Percentiles rank a stretch among this genome's conserved stretches.
phyloP scores from a whole-genome alignment of 2,329 filamentous ascomycete genomes.

The Diaporthe ampelina region DNA sequence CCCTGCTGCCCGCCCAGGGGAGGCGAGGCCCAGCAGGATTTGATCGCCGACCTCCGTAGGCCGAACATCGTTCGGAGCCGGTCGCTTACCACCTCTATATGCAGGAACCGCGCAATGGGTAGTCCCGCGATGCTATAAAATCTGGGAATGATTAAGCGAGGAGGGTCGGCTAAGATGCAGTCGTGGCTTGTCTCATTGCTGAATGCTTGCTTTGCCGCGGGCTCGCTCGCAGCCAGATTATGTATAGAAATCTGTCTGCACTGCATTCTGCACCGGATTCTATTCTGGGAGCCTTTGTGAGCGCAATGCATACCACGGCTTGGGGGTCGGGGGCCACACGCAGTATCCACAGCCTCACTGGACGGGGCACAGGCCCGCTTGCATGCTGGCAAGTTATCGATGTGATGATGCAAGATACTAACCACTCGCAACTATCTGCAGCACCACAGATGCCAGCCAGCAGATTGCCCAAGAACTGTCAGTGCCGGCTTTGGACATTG shows the following conservation, averaged over 20 bases:
- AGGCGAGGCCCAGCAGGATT: constrained; percentile 35
- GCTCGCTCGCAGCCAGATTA: background rate
- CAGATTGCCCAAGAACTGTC: background rate
- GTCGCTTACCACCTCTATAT: background rate
- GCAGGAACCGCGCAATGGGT: constrained; percentile 21
- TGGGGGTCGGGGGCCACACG: background rate
- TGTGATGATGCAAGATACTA: constrained; percentile 11
- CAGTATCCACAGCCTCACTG: background rate
- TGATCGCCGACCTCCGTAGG: constrained; percentile 35
- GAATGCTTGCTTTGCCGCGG: background rate
- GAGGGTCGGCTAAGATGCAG: constrained; percentile 3
- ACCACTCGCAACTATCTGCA: constrained; percentile 5
- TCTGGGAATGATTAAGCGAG: constrained; percentile 30
- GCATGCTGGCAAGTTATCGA: background rate
- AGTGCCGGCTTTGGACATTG: background rate
- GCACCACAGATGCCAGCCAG: background rate
- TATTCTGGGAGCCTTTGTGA: background rate
- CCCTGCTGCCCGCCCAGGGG: constrained; percentile 20
- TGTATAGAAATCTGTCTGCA: background rate
- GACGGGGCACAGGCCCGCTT: constrained; percentile 4
- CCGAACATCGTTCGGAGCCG: constrained; percentile 21
- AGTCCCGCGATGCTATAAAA: background rate
- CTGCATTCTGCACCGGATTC: constrained; percentile 4
- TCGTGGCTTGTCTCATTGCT: background rate
- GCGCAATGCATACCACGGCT: background rate